Base-by-base conservation (phyloP, 768 basidiomycete genomes). In the Naganishia friedmannii region DNA sequence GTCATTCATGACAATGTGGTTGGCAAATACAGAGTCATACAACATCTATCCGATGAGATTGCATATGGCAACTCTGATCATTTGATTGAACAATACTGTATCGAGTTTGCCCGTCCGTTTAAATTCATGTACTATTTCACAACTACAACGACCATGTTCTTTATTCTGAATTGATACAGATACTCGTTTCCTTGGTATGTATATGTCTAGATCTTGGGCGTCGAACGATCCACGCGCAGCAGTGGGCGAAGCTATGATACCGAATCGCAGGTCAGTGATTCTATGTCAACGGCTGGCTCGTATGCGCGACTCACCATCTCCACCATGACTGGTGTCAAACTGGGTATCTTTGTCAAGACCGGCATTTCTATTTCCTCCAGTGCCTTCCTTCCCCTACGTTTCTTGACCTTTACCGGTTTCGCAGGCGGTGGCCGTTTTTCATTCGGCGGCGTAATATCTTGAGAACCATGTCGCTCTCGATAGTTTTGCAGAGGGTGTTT, bases 261-360 rank as follows among this genome's bases (percentile, higher is more conserved):
- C 8, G 28, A n/a, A 10, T 23, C n/a, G 6, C 4, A 53, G 23
- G 28, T 21, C 8, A 29, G 46, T 21, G 31, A 39, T 51, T 12
- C 21, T 3, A 46, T 15, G 29, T 8, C 32, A n/a, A 21, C 29
- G n/a, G 28, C 5, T 10, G 28, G 34, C 17, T 23, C 3, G 5
- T 21, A 13, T 19, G 2, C 6, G 3, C 10, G 63, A 77, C 88
- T 77, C 71, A 96, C 93, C 86, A 97, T 88, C 83, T 98, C 96
- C 53, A 89, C 86, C 79, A 98, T 97, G 31, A 98, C 75, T 1
- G 95, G 93, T 45, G 96, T 83, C 26, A 99, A 79, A 70, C 87
- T 84, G n/a, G 91, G 89, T 65, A 98, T 86, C 75, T 89, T 85
- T 56, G 84, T 82, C 56, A 97, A 83, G 65, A 90, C 87, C 1